A percentile compares a stretch with the other conserved stretches of the same genome.
These are phyloP conservation scores for Hymenoscyphus linearis DNA, from an alignment of 2,329 filamentous ascomycete species.

Conservation along the genomic window DNA sequence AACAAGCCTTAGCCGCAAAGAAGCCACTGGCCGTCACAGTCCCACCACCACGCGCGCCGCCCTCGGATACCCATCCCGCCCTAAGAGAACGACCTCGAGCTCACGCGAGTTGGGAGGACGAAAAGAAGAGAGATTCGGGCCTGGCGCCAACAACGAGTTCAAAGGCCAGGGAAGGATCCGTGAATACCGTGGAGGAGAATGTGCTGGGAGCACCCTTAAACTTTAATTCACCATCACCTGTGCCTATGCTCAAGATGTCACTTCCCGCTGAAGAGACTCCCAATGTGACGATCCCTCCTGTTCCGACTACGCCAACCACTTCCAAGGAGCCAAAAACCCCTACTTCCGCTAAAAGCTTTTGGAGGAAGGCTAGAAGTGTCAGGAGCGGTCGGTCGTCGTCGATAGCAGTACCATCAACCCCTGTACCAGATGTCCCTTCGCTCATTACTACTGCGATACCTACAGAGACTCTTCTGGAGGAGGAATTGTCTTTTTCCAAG, in stretches of 20 bases:
- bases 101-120: slow-evolving; percentile 29
- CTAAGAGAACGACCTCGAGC: slow-evolving; percentile 19
- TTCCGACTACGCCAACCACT: slow-evolving; percentile 8
- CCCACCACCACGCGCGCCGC: slow-evolving; percentile 26
- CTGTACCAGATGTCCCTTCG: slow-evolving; percentile 36
- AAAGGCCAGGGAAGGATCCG: slow-evolving; percentile 38
- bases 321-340: slow-evolving; percentile 17
- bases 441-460: slow-evolving; percentile 54
- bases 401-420: slow-evolving; percentile 7
- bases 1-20: slow-evolving; percentile 53
- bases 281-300: not conserved
- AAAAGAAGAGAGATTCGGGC: slow-evolving; percentile 51
- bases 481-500: slow-evolving; percentile 57
- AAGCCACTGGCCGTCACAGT: slow-evolving; percentile 46
- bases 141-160: slow-evolving; percentile 44
- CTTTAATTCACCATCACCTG: slow-evolving; percentile 17
- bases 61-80: slow-evolving; percentile 28
- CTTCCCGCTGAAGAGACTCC: not conserved
- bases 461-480: slow-evolving; percentile 50
- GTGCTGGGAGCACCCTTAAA: slow-evolving; percentile 23
- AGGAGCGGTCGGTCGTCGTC: slow-evolving; percentile 10
- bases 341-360: slow-evolving; percentile 9
- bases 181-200: slow-evolving; percentile 26
- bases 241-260: slow-evolving; percentile 5
- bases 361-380: slow-evolving; percentile 19